Conservation (phyloP, 352 stramenopile species). For the Aphanomyces astaci region DNA sequence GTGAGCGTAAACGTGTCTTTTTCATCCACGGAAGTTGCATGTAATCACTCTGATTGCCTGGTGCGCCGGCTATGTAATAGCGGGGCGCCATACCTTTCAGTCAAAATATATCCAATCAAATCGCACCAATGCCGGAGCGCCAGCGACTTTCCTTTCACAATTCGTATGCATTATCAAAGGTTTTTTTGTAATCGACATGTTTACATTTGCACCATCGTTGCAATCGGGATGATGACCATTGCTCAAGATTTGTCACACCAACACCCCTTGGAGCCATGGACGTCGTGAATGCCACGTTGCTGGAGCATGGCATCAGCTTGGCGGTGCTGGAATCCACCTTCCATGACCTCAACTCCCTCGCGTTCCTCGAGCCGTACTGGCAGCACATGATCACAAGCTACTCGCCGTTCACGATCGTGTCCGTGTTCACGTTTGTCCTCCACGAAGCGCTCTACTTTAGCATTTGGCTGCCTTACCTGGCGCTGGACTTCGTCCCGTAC, state of each 20-base stretch:
- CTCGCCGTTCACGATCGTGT: slow-evolving; percentile 23
- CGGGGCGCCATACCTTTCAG: not conserved
- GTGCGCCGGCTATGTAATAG: not conserved
- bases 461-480: slow-evolving; percentile 23
- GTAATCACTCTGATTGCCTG: slow-evolving; percentile 11
- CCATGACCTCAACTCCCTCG: slow-evolving; percentile 21
- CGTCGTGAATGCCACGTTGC: slow-evolving; percentile 20
- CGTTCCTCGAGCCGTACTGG: slow-evolving; percentile 21
- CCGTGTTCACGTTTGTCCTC: slow-evolving; percentile 22
- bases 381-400: slow-evolving; percentile 22
- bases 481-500: slow-evolving; percentile 23
- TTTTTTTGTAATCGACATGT: slow-evolving; percentile 16
- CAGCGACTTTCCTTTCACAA: not conserved
- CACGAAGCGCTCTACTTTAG: slow-evolving; percentile 24
- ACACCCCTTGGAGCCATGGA: too few species aligned
- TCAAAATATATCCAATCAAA: not conserved
- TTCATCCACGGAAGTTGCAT: not conserved
- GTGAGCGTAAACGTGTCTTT: too few species aligned
- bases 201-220: slow-evolving; percentile 1
- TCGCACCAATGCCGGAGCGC: not conserved
- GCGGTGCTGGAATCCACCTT: slow-evolving; percentile 13
- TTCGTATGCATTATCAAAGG: not conserved
- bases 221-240: not conserved
- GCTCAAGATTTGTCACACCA: not conserved
- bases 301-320: slow-evolving; percentile 15